Conservation (phyloP, 257 asterid species). For the Solanum ahanhuiri region DNA sequence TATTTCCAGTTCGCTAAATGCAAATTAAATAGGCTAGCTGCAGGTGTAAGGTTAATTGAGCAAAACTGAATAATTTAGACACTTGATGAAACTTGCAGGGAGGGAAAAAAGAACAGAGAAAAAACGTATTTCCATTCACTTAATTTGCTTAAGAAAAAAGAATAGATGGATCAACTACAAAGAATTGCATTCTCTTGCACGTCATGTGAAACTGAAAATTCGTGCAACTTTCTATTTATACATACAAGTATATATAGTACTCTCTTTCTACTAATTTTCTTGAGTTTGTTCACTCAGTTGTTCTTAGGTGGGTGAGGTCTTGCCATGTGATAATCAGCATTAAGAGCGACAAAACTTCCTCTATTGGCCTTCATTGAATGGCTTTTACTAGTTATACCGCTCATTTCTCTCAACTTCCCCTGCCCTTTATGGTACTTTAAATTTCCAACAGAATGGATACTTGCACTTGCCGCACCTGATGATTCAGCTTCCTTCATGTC, state of each 20-base stretch:
- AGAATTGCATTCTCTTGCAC: background rate
- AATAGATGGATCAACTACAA: background rate
- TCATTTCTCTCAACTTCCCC: constrained; percentile 15
- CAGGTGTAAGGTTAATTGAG: background rate
- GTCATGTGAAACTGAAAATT: background rate
- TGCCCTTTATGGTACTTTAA: background rate
- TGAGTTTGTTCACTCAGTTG: constrained; percentile 14
- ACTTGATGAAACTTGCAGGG: background rate
- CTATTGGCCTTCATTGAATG: constrained; percentile 10
- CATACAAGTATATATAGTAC: constrained; percentile 20
- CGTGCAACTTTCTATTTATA: constrained; percentile 11
- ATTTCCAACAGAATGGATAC: constrained; percentile 11
- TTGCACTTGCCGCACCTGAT: background rate
- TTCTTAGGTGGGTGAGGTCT: constrained; percentile 62
- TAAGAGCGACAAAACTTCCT: constrained; percentile 31
- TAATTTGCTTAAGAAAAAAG: background rate
- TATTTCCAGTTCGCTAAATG: background rate
- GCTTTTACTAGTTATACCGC: background rate
- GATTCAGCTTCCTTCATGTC: background rate
- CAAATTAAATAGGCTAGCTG: background rate
- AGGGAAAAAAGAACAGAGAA: background rate
- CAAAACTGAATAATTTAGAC: background rate
- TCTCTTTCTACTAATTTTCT: no score
- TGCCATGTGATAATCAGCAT: constrained; percentile 52
- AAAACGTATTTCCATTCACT: background rate